Base-by-base conservation (phyloP, 257 asterid genomes). In the Plantago elongata region DNA sequence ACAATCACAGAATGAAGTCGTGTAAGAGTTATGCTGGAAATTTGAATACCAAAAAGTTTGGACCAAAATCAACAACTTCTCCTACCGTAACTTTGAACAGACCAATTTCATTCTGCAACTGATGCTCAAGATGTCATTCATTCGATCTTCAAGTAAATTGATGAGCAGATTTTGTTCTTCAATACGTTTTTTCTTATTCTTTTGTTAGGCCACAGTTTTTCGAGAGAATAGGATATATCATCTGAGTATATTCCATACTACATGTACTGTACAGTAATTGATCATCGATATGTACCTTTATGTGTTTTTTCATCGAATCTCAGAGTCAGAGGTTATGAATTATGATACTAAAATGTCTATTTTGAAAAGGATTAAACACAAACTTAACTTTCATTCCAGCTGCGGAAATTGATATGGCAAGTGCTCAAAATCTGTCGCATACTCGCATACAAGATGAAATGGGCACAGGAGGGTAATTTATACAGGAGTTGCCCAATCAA, bases 61-160 rank as follows among this genome's bases (percentile, higher is more conserved):
- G 90, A 6, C 90, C 94, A 0, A 83, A 80, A 64, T 69, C 90
- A 12, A 77, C 79, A 48, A 77, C 65, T 17, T 64, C 79, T 57
- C 62, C 74, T 34, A 3, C 40, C 4, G 40, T 34, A 7, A 34
- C 40, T 34, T 9, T 42, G 11, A 83, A 58, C 59, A 54, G 59
- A 61, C 45, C 66, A 12, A 48, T 22, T 52, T 38, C 67, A 5
- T 49, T 70, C 60, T 49, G 29, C 40, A 3, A 56, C 27, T 22
- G 27, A 57, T 45, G 11, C 51, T 17, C 46, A 61, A 50, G 17
- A 1, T 48, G 27, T 22, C 27, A 22, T 22, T 22, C 27, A 22
- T 22, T 22, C 27, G 27, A 22, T 22, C 27, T 22, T 22, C 1
- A 1, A 22, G 27, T 22, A 1, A 22, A 22, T 22, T 22, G 27